A percentile compares a stretch with the other conserved stretches of the same genome.
These are phyloP conservation scores for Sutorius eximius DNA, from an alignment of 1,284 basidiomycete species.

Conservation along the genomic window DNA sequence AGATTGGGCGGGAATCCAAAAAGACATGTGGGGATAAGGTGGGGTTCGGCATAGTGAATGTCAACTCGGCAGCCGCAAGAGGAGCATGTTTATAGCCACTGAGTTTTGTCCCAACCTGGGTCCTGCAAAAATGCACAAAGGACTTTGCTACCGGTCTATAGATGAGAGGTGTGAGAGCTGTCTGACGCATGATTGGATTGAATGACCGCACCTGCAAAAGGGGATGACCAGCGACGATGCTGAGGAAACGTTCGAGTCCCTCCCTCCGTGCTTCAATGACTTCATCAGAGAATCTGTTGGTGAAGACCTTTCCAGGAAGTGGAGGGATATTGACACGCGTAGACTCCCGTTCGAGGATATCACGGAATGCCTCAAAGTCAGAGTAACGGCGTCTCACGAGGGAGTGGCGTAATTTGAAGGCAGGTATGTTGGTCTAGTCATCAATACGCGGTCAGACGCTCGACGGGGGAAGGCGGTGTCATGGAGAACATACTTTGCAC, in stretches of 20 bases:
- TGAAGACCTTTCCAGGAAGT: slow-evolving; percentile 95
- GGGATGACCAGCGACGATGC: slow-evolving; percentile 96
- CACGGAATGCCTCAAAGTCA: slow-evolving; percentile 98
- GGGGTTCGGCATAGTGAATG: not conserved
- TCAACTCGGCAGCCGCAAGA: not conserved
- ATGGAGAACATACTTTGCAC: slow-evolving; percentile 68
- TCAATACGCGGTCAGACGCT: not conserved
- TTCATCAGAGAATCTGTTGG: slow-evolving; percentile 96
- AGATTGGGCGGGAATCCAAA: slow-evolving; percentile 4
- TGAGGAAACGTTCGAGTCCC: slow-evolving; percentile 93
- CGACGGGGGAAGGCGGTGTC: not conserved
- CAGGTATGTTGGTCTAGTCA: slow-evolving; percentile 93
- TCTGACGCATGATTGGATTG: not conserved
- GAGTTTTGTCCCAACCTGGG: slow-evolving; percentile 78
- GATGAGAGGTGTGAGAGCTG: slow-evolving; percentile 12
- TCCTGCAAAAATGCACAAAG: slow-evolving; percentile 96
- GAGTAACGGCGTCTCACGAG: slow-evolving; percentile 94
- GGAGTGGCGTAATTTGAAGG: slow-evolving; percentile 96
- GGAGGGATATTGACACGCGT: slow-evolving; percentile 97
- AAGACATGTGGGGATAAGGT: not conserved
- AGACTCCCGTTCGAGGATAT: slow-evolving; percentile 95
- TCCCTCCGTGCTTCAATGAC: slow-evolving; percentile 92
- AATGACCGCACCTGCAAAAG: slow-evolving; percentile 76
- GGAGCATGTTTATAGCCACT: slow-evolving; percentile 61
- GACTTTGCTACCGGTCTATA: slow-evolving; percentile 94